Evolutionary conservation across 108 stramenopile genomes (phyloP).

Genomic region (Nitzschia putrida): DNA sequence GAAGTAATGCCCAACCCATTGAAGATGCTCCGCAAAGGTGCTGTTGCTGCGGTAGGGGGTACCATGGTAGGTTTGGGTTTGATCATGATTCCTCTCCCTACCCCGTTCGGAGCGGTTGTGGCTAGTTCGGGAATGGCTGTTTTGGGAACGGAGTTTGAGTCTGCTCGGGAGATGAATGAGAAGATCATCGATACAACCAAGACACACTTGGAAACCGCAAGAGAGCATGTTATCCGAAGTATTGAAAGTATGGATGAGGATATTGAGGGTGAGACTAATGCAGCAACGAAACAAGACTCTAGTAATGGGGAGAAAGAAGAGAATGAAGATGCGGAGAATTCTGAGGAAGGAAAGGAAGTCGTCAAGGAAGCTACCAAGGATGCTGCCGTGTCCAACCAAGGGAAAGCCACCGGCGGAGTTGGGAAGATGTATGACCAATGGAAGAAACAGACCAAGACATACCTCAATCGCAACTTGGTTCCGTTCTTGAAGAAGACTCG

Average conservation of each 20-base stretch:
- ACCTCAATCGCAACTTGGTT: slow-evolving; percentile 14
- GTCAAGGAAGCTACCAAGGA: not conserved
- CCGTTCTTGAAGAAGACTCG: slow-evolving; percentile 23
- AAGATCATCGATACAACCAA: slow-evolving; percentile 29
- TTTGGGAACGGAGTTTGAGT: slow-evolving; percentile 49
- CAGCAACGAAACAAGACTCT: not conserved
- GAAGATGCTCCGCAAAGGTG: slow-evolving; percentile 46
- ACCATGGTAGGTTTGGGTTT: slow-evolving; percentile 47
- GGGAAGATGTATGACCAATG: slow-evolving; percentile 9
- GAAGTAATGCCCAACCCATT: not conserved
- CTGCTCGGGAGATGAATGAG: slow-evolving; percentile 37
- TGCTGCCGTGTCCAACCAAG: slow-evolving; percentile 5
- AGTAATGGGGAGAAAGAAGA: not conserved
- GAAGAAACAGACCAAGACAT: slow-evolving; percentile 20
- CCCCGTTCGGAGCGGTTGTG: slow-evolving; percentile 48
- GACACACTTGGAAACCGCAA: slow-evolving; percentile 13
- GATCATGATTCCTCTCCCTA: slow-evolving; percentile 57
- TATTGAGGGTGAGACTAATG: slow-evolving; percentile 8
- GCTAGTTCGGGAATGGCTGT: slow-evolving; percentile 52
- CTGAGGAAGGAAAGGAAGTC: not conserved
- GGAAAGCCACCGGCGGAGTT: slow-evolving; percentile 1
- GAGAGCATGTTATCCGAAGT: slow-evolving; percentile 16
- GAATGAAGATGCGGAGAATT: not conserved
- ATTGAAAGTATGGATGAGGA: slow-evolving; percentile 30
- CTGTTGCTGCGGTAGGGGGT: slow-evolving; percentile 53